Base-by-base conservation (phyloP, 1,284 basidiomycete genomes). In the Puccinia triticina region DNA sequence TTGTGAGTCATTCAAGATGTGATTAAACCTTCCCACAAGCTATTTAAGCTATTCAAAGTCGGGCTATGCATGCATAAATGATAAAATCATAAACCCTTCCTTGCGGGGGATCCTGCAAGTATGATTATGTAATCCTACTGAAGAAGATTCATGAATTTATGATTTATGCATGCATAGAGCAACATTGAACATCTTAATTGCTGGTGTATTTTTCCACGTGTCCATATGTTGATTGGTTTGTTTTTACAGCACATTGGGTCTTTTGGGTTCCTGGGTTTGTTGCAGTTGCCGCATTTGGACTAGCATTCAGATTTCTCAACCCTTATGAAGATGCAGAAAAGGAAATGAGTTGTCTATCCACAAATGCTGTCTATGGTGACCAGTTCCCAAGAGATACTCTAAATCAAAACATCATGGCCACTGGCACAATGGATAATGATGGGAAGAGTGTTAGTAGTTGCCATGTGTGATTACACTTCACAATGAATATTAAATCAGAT, bases 221-320 rank as follows among this genome's bases (percentile, higher is more conserved):
- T 40, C 29, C 0, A 40, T 46, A 77, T 43, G 14, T 23, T 43
- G 32, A 29, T 46, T 14, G 1, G 46, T 61, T 64, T 32, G 23
- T n/a, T 34, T 78, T 32, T 11, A 48, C 21, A 80, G 78, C 69
- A 40, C 78, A 80, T 48, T 80, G 78, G 77, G 69, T 80, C 1
- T 80, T 80, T 26, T 80, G 78, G 78, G 43, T 80, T 29, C 78
- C 69, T 12, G 67, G 67, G 4, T 80, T 80, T 12, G 48, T 53
- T 14, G 78, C 78, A 26, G 78, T 80, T 2, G 57, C 34, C 48
- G n/a, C n/a, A 2, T 69, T 71, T 61, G 78, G 67, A 29, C 23
- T 73, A 34, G 50, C 69, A 8, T 59, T 48, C 34, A 71, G 66
- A 48, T 46, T 80, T 34, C n/a, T 80, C 0, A 57, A 80, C n/a